Conservation (phyloP, 2,329 filamentous ascomycete species). For the Parascedosporium putredinis region DNA sequence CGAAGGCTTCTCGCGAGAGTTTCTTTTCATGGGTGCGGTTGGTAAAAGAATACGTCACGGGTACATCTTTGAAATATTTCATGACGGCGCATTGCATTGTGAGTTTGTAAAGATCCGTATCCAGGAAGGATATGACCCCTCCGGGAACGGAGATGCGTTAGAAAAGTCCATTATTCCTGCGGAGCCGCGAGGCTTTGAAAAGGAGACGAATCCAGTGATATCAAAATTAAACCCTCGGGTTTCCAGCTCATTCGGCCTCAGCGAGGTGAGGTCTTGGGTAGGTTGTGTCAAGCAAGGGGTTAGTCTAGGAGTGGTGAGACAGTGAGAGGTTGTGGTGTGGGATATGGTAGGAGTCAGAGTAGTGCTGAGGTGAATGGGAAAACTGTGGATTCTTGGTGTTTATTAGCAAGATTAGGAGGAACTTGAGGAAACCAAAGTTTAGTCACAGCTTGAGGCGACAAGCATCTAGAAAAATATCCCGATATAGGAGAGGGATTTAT, state of each 20-base stretch:
- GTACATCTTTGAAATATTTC: constrained; percentile 75
- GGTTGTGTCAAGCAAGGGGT: not conserved
- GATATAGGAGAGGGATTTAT: too few species aligned
- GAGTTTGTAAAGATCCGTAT: constrained; percentile 85
- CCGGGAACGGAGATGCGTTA: constrained; percentile 55
- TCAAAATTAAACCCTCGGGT: too few species aligned
- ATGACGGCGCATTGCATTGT: constrained; percentile 98
- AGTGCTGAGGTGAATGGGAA: not conserved
- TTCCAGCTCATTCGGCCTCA: too few species aligned
- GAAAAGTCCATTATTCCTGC: constrained; percentile 49
- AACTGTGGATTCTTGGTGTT: too few species aligned
- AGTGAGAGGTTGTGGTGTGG: not conserved
- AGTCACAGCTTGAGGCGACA: too few species aligned
- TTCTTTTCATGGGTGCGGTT: constrained; percentile 94
- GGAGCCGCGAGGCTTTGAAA: too few species aligned
- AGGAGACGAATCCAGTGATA: not conserved
- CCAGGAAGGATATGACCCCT: constrained; percentile 72
- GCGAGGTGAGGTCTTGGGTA: too few species aligned
- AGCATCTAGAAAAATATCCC: too few species aligned
- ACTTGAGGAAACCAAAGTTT: too few species aligned
- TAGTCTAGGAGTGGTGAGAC: not conserved
- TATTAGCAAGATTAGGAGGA: too few species aligned
- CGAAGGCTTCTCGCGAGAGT: constrained; percentile 70
- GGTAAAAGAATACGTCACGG: constrained; percentile 87
- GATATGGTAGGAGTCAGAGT: not conserved